These are phyloP conservation scores for Wallacemonas collosoma DNA, from an alignment of 208 protist species.

Conservation along the genomic window DNA sequence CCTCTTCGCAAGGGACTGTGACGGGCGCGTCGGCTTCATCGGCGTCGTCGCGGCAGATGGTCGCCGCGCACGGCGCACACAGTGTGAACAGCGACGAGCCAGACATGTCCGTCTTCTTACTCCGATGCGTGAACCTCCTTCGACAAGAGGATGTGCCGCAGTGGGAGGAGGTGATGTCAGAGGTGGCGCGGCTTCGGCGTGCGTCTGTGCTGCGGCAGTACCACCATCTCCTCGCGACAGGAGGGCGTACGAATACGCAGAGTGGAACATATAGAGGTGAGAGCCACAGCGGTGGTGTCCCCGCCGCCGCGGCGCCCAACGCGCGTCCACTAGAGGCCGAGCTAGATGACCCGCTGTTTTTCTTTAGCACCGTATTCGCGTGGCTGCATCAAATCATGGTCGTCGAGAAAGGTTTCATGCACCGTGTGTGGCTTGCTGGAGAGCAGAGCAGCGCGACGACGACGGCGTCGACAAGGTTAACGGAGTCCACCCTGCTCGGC, in stretches of 20 bases:
- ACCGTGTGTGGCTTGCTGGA: conserved; percentile 27
- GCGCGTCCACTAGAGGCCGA: conserved; percentile 77
- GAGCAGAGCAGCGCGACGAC: conserved; percentile 2
- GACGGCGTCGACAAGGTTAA: conserved; percentile 6
- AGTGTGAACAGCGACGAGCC: conserved; percentile 57
- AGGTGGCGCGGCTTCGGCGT: conserved; percentile 66
- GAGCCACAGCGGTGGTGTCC: conserved; percentile 9
- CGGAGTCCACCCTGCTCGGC: conserved; percentile 40
- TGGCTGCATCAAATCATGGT: conserved; percentile 87
- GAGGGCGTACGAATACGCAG: conserved; percentile 50
- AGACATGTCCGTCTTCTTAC: conserved; percentile 67
- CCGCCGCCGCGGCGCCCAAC: conserved; percentile 20
- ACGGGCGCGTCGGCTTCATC: not conserved
- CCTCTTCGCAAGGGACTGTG: no score
- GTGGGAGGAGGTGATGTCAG: conserved; percentile 70
- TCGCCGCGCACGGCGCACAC: not conserved
- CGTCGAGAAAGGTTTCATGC: conserved; percentile 78
- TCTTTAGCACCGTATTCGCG: conserved; percentile 84
- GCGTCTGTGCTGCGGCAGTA: conserved; percentile 80
- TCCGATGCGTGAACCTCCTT: conserved; percentile 66
- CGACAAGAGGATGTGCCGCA: conserved; percentile 60
- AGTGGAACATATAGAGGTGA: conserved; percentile 42
- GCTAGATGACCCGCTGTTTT: conserved; percentile 76
- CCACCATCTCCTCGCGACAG: conserved; percentile 85
- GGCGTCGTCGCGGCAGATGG: not conserved